phyloP scores from a whole-genome alignment of 2,329 filamentous ascomycete genomes.

The Colletotrichum horii region DNA sequence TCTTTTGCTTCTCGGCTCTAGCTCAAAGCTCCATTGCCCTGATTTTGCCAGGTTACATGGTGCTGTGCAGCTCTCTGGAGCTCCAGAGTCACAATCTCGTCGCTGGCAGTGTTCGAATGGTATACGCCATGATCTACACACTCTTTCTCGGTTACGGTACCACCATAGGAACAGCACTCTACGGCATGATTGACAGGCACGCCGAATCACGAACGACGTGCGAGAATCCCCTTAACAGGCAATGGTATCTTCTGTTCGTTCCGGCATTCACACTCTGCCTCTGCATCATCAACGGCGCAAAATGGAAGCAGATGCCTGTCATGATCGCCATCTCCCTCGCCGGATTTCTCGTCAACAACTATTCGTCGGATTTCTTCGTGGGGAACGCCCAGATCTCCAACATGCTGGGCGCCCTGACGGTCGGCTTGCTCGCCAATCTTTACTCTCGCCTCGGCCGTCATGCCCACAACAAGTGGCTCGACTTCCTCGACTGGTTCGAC shows the following conservation, averaged over 20 bases:
- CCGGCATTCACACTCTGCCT: conserved; percentile 71
- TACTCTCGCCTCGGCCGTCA: conserved; percentile 73
- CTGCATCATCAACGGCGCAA: conserved; percentile 81
- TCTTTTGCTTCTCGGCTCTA: conserved; percentile 76
- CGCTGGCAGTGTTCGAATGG: conserved; percentile 71
- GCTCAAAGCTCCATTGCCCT: conserved; percentile 77
- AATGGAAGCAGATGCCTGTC: conserved; percentile 77
- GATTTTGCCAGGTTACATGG: conserved; percentile 69
- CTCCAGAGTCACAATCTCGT: conserved; percentile 70
- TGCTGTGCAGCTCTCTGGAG: conserved; percentile 61
- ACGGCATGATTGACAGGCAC: conserved; percentile 57
- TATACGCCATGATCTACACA: conserved; percentile 73
- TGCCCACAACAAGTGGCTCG: conserved; percentile 59
- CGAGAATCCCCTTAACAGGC: conserved; percentile 48
- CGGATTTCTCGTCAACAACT: conserved; percentile 79
- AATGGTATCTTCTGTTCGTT: conserved; percentile 63
- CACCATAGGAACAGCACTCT: conserved; percentile 64
- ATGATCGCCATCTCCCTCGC: conserved; percentile 77
- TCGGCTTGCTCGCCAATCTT: conserved; percentile 79
- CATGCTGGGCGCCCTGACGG: conserved; percentile 76
- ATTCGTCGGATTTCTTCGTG: conserved; percentile 68
- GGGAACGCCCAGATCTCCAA: conserved; percentile 78
- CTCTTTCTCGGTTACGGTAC: conserved; percentile 72
- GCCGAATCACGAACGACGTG: conserved; percentile 46
- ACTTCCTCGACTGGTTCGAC: conserved; percentile 56